Evolutionary conservation across 148 eudicot genomes (phyloP).

Genomic region (Camellia sinensis): DNA sequence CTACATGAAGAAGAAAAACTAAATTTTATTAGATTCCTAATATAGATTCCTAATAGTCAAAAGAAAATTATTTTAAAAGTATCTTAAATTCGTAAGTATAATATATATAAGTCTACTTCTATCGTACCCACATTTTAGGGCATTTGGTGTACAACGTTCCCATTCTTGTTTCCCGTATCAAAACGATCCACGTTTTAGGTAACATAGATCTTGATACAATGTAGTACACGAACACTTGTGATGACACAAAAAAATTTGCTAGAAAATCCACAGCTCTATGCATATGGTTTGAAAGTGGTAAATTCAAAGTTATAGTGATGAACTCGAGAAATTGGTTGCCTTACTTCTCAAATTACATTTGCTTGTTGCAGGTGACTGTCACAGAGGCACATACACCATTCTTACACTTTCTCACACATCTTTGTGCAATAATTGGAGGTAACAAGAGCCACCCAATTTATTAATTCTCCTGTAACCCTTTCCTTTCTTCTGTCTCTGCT

Average conservation of each 20-base stretch:
- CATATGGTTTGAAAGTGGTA: neutral
- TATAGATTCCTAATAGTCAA: too few relatives aligned
- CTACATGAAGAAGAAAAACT: too few relatives aligned
- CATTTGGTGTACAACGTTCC: too few relatives aligned
- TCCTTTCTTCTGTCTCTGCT: neutral
- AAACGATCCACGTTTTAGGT: too few relatives aligned
- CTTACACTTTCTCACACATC: constrained; percentile 80
- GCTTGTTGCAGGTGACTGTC: constrained; percentile 65
- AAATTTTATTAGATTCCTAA: too few relatives aligned
- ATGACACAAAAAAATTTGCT: neutral
- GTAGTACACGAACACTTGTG: neutral
- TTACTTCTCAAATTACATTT: neutral
- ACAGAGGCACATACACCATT: constrained; percentile 60
- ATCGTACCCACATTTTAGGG: too few relatives aligned
- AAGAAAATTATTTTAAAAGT: too few relatives aligned
- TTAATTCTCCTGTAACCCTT: neutral
- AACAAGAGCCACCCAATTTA: constrained; percentile 5
- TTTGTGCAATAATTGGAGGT: constrained; percentile 95
- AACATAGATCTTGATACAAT: neutral
- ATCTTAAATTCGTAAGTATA: too few relatives aligned
- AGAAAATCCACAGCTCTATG: neutral
- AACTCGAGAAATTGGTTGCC: neutral
- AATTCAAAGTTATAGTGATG: neutral
- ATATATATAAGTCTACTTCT: too few relatives aligned
- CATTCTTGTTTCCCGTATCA: too few relatives aligned